A percentile compares a stretch with the other conserved stretches of the same genome.
These are phyloP conservation scores for Chionographis japonica DNA, from an alignment of 106 monocot genomes.

Conservation along the genomic window DNA sequence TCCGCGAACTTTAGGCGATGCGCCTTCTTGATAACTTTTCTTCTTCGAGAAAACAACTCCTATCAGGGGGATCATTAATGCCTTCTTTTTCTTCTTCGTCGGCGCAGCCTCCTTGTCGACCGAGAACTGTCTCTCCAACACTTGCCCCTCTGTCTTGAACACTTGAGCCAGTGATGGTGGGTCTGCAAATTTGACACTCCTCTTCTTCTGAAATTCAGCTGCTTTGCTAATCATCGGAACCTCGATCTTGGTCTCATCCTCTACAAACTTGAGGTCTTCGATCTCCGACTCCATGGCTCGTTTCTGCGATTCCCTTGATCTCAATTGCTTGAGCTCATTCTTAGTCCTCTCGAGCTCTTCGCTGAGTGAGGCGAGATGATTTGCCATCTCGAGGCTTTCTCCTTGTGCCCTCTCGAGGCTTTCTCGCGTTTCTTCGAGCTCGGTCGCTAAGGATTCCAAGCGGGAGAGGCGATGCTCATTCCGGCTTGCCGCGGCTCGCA, in stretches of 20 bases:
- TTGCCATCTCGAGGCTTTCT: constrained; percentile 23
- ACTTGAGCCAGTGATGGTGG: constrained; percentile 27
- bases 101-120: constrained; percentile 6
- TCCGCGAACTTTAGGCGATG: neutral
- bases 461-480: constrained; percentile 6
- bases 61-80: constrained; percentile 29
- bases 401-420: constrained; percentile 31
- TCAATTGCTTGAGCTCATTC: constrained; percentile 34
- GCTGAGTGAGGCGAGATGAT: constrained; percentile 22
- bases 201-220: constrained; percentile 28
- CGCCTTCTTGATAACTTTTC: constrained; percentile 15
- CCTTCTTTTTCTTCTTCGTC: constrained; percentile 36
- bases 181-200: constrained; percentile 55
- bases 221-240: neutral
- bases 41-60: constrained; percentile 40
- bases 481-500: constrained; percentile 15
- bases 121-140: constrained; percentile 22
- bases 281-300: constrained; percentile 15
- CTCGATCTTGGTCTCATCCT: constrained; percentile 11
- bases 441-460: constrained; percentile 10
- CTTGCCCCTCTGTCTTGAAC: constrained; percentile 12
- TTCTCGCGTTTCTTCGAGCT: constrained; percentile 40
- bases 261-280: constrained; percentile 44
- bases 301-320: constrained; percentile 13
- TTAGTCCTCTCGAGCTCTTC: constrained; percentile 43